Evolutionary conservation across 208 protist genomes (phyloP), one percentile per base, ranked within the genome.

Genomic region (Trypanosomatidae sp.): DNA sequence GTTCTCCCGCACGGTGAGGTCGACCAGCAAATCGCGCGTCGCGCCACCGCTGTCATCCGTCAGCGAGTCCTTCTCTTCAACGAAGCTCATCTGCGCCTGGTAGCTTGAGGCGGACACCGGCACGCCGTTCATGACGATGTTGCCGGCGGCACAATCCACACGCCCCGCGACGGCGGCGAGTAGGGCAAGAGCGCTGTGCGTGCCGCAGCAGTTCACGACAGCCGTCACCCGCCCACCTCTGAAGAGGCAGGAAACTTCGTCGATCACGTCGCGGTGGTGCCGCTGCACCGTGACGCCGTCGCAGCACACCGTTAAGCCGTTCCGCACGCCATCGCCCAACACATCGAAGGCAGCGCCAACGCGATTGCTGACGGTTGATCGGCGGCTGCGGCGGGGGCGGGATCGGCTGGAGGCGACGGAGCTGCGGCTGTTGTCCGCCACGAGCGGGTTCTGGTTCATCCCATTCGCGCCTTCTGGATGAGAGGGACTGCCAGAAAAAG

Each of bases 1-100:
- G 68, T 88, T 91, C 58, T 93, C 81, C 10, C 73, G 67, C 62
- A 91, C 88, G 0, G 81, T 89, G 22, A 93, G 76, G 13, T 89
- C 70, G 0, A 76, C 84, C 7, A 85, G 66, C 33, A 76, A 25
- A 33, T 52, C 71, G 28, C 56, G 56, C 44, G 71, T 62, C 12
- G 75, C 72, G 36, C 52, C 60, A 50, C 25, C 41, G 60, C 3
- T 33, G 6, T 28, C 77, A 50, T 69, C 77, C 2, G n/a, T n/a
- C n/a, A n/a, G n/a, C n/a, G n/a, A n/a, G n/a, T n/a, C n/a, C n/a
- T n/a, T n/a, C n/a, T n/a, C n/a, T n/a, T n/a, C n/a, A n/a, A 80
- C 53, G 52, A 80, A 80, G 66, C 76, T 76, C 53, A 64, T 76
- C 39, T 80, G 80, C 12, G 74, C 59, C 52, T 81, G 77, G 46